phyloP scores from a whole-genome alignment of 176 grass and related monocot genomes.

The Phoenix roebelenii region DNA sequence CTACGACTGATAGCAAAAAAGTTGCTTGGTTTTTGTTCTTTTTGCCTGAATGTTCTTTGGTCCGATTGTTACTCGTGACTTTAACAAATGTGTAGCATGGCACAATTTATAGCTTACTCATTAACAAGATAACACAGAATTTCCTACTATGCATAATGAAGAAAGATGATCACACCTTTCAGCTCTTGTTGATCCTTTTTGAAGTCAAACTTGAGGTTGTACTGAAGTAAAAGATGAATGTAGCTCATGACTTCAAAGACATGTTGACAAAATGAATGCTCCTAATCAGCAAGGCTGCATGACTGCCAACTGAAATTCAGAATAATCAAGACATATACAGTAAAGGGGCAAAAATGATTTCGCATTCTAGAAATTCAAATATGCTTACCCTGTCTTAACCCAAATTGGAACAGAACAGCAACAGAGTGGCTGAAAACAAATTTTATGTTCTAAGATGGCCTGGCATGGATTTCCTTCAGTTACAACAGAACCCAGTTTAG shows the following conservation, averaged over 20 bases:
- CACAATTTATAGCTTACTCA: too few species aligned
- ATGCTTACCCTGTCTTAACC: conserved; percentile 33
- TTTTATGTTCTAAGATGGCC: background rate
- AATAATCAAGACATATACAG: background rate
- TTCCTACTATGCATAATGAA: too few species aligned
- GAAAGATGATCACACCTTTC: conserved; percentile 20
- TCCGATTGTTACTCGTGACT: too few species aligned
- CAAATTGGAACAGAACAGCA: conserved; percentile 31
- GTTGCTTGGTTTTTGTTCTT: too few species aligned
- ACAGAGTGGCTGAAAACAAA: conserved; percentile 4
- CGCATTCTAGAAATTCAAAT: background rate
- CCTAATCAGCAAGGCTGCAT: conserved; percentile 29
- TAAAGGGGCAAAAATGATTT: background rate
- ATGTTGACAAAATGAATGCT: conserved; percentile 18
- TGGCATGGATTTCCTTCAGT: conserved; percentile 3
- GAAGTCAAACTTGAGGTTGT: conserved; percentile 26
- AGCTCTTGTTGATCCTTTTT: conserved; percentile 11
- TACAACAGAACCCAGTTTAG: conserved; percentile 1
- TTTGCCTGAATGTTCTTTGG: too few species aligned
- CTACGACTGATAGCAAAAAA: too few species aligned
- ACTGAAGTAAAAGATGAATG: conserved; percentile 24
- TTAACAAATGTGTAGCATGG: too few species aligned
- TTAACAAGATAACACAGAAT: too few species aligned
- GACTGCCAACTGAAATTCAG: conserved; percentile 6
- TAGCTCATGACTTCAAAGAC: conserved; percentile 40